Conservation (phyloP, 805 yeast species). For the Pachysolen tannophilus region DNA sequence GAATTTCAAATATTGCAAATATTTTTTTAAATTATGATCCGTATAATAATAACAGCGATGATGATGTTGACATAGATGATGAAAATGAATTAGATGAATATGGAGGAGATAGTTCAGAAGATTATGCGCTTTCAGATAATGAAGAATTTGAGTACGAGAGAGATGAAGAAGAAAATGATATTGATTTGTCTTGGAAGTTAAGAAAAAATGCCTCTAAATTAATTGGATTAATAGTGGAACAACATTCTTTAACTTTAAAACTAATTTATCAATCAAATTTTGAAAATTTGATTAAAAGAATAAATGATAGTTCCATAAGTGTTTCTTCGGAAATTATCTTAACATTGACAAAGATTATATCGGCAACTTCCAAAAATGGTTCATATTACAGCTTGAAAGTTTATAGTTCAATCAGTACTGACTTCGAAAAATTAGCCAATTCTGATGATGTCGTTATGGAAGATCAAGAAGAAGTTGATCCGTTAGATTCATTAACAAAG, state of each 20-base stretch:
- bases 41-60: constrained; percentile 25
- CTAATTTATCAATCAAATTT: constrained; percentile 22
- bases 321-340: constrained; percentile 44
- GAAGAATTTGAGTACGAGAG: constrained; percentile 32
- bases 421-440: constrained; percentile 13
- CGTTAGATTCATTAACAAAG: constrained; percentile 13
- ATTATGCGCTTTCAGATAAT: constrained; percentile 21
- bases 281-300: constrained; percentile 22
- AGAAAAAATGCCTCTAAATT: constrained; percentile 44
- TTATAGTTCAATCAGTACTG: constrained; percentile 16
- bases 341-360: constrained; percentile 34
- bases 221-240: constrained; percentile 27
- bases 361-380: constrained; percentile 20
- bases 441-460: constrained; percentile 3
- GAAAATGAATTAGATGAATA: constrained; percentile 38
- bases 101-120: constrained; percentile 32
- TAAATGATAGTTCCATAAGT: constrained; percentile 36
- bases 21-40: constrained; percentile 38
- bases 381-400: constrained; percentile 22
- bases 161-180: constrained; percentile 26
- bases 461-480: constrained; percentile 25
- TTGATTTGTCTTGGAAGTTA: constrained; percentile 54
- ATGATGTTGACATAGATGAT: constrained; percentile 24
- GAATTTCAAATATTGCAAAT: constrained; percentile 21
- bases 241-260: constrained; percentile 29